Evolutionary conservation across 768 basidiomycete genomes (phyloP), one percentile per base, ranked within the genome.

Genomic region (Russula emetica): DNA sequence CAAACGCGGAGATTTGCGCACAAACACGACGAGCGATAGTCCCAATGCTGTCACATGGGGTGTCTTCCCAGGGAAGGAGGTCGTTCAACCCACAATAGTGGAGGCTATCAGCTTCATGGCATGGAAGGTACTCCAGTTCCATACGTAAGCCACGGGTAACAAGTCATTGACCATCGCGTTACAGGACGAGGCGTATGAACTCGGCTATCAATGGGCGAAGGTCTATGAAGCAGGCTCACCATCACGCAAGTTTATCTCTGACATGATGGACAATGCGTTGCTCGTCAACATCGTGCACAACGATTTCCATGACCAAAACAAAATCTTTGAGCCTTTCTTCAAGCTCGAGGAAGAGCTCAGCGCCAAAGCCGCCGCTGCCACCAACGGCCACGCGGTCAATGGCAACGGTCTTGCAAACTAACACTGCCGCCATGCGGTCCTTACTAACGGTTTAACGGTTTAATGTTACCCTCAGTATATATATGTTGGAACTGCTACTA

Each of bases 21-120:
- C 97, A 55, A 99, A 98, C 79, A 94, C 86, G 18, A 90, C 93
- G 70, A 91, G 88, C 2, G 94, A 97, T 56, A 94, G 95, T 2
- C 95, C 97, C 30, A 98, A 97, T 70, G 95, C 95, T n/a, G 94
- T 98, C 20, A 98, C 95, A 1, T 98, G 95, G 95, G 95, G 95
- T 67, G 92, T 97, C 10, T 98, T 96, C 82, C 93, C 95, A 5
- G 92, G 92, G 61, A 98, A 98, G 75, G 95, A 97, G 78, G 91
- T 97, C 69, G 78, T 96, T 53, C 94, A 96, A 72, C 95, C 95
- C 24, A 98, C 95, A 22, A 93, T 97, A 66, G 95, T 98, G 24
- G 95, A 98, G 74, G 92, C 94, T 3, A 89, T 96, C 70, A 95
- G 93, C 72, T 97, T 97, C 80, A 95, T 96, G 90, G 94, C 94